Conservation (phyloP, 1,139 yeast genomes). For the Pichia norvegensis region DNA sequence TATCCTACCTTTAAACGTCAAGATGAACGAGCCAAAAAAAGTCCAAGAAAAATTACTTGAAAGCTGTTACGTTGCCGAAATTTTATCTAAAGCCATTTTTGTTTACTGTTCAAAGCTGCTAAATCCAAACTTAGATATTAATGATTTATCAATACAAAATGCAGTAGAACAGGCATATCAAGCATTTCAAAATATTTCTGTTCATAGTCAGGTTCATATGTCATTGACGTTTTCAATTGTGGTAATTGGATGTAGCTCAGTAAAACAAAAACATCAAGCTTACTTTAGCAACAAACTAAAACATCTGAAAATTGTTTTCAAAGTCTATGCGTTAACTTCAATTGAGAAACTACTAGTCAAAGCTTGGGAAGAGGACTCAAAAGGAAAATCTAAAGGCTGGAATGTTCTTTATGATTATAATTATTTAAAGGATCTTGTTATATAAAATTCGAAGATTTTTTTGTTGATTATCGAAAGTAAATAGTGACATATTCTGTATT, state of each 20-base stretch:
- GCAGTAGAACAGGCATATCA: conserved; percentile 11
- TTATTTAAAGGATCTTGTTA: background rate
- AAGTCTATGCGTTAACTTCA: conserved; percentile 7
- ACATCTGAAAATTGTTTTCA: conserved; percentile 13
- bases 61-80: conserved; percentile 22
- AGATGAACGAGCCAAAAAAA: conserved; percentile 16
- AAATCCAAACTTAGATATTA: conserved; percentile 11
- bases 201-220: conserved; percentile 16
- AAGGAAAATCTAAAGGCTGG: conserved; percentile 5
- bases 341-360: conserved; percentile 10
- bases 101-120: conserved; percentile 19
- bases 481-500: too few species aligned
- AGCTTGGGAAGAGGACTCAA: conserved; percentile 14
- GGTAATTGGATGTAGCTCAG: conserved; percentile 18
- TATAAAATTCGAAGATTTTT: too few species aligned
- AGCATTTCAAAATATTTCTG: conserved; percentile 15
- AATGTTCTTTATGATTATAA: conserved; percentile 5
- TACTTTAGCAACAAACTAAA: conserved; percentile 17
- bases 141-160: conserved; percentile 14
- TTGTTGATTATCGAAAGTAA: too few species aligned
- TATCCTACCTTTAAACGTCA: conserved; percentile 18
- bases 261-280: conserved; percentile 13
- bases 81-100: conserved; percentile 19
- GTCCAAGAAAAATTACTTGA: conserved; percentile 21
- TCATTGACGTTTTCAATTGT: conserved; percentile 20